Evolutionary conservation across 768 basidiomycete species (phyloP), one percentile per base, ranked within the genome.

Genomic region (Infundibulicybe gibba): DNA sequence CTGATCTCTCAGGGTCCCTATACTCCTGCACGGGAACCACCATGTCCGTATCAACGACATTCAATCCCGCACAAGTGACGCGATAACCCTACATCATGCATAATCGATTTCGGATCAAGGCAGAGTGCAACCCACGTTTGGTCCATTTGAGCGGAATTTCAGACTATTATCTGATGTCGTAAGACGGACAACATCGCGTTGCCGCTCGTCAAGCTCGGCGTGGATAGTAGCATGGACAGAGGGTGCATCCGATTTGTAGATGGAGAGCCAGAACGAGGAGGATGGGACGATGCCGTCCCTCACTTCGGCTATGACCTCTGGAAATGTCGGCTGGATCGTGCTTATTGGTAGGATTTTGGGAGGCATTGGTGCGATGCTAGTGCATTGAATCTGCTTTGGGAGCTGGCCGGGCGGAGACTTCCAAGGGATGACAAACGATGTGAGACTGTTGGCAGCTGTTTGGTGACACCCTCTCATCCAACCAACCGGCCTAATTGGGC

Each of bases 221-320:
- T 66, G 62, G 17, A 86, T 70, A 63, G 82, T 85, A 0, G 82
- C 80, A 56, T 91, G 88, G 1, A 86, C 75, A 6, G 81, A 80
- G 15, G 69, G 62, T 48, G 72, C 66, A 3, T 69, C 71, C 0
- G 61, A 39, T 48, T 76, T 72, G 67, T 90, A 90, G 58, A 81
- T 84, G 3, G 87, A 90, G 2, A 90, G 62, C 87, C 87, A 91
- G 59, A 86, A 77, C 48, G 74, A 74, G 49, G 90, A 88, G 3
- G 59, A 62, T 0, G 77, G 70, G 0, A 86, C 66, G 2, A 77
- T 49, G 0, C 80, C 84, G 32, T 79, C 73, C 14, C 71, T 65
- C 2, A 90, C 80, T 54, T 92, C 87, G 25, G 76, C 68, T 31
- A 87, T 68, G 1, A 87, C 79, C 33, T 71, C 60, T 3, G 71